Evolutionary conservation across 73 alveolate genomes (phyloP), one percentile per base, ranked within the genome.

Genomic region (Paramecium octaurelia): DNA sequence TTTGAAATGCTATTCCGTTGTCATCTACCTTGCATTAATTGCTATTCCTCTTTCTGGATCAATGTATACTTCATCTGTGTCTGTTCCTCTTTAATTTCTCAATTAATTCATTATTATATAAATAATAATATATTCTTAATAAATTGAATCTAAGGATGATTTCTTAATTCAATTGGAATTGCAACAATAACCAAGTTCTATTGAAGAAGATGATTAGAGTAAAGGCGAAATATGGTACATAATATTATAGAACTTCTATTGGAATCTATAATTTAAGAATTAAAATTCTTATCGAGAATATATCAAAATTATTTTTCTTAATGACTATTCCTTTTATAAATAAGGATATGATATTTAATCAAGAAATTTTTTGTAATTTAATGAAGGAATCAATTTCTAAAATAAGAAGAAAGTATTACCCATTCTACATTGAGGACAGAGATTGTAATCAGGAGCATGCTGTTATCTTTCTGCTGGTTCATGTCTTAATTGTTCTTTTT

Each of bases 41-140:
- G 91, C 91, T 43, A 80, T 80, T 24, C 31, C 34, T 80, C 91
- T 80, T 35, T 80, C 91, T 14, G 91, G 73, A 80, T 80, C 91
- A 44, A 80, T 80, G 34, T 24, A 44, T 80, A 80, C 43, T 80
- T 80, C 91, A 80, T 80, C 57, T 24, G n/a, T 23, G 3, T 11
- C 29, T 36, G 36, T 43, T 34, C 60, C 59, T 73, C 87, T 73
- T 36, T 36, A 18, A 36, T 73, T 34, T 73, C 60, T 40, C 20
- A 73, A 73, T 36, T 36, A 14, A 73, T 73, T 73, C 87, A 73
- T 73, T 16, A 54, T 54, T 54, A 54, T 54, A 54, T 54, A 54
- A 54, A 54, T 16, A 54, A 54, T 54, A 18, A 54, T 10, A 50
- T 50, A 50, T 16, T 50, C 4, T 3, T 14, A 12, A 10, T 44